Base-by-base conservation (phyloP, 2,329 filamentous ascomycete genomes). In the Colletotrichum plurivorum region DNA sequence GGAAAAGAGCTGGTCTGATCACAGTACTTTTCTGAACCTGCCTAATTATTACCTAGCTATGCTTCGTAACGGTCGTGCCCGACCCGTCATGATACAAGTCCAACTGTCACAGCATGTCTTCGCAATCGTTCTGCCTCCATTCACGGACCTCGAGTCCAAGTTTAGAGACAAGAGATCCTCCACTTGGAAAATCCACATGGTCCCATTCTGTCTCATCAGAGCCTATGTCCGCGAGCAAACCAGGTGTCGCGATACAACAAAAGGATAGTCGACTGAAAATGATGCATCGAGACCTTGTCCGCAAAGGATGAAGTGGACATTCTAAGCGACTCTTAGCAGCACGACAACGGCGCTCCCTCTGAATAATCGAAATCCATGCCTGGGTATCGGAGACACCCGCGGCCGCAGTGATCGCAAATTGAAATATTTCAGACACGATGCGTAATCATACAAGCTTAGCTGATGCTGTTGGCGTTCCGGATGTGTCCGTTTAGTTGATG, bases 371-470 rank as follows among this genome's bases (percentile, higher is more conserved):
- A 59, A 45, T 58, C 45, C 10, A 64, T 64, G 45, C 31, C 46
- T 10, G 51, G 22, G n/a, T 58, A 64, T 36, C 13, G 36, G 62
- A 64, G 55, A 9, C 45, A 27, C 43, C 54, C 13, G n/a, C 31
- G 36, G 25, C n/a, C 48, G 25, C 16, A 10, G 20, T 27, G 45
- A 15, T 64, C 45, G 56, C 52, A 41, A 59, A 25, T 41, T 59
- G 49, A 60, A 53, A 41, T 66, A 45, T 54, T 66, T 18, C n/a
- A 20, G 48, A 58, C 54, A 48, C 60, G 46, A 36, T 49, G 54
- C 27, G 52, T 54, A 64, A 27, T 48, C 27, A 65, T 65, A 59
- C 57, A 57, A 18, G 43, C 22, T n/a, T 68, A 68, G 53, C n/a
- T 53, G 18, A 36, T 64, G 48, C 39, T 49, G 27, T 20, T 51